Percentiles rank a stretch among this genome's conserved stretches.
These are phyloP conservation scores for Fusarium xylarioides DNA, from an alignment of 2,329 filamentous ascomycete species.

Conservation along the genomic window DNA sequence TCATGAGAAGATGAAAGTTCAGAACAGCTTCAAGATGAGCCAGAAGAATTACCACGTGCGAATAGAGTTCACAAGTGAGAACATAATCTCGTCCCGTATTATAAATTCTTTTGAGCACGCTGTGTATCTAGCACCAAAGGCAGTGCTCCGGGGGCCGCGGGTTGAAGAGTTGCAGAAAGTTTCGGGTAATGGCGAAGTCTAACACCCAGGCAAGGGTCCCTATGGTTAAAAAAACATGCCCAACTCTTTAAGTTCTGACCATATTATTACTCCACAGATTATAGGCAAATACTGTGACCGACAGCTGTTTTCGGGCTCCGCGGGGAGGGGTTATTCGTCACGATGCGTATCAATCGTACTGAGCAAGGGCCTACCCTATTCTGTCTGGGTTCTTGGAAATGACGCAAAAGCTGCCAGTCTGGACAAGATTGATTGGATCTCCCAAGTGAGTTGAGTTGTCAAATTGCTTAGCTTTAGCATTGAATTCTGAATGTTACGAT, in stretches of 20 bases:
- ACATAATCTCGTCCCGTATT: not conserved
- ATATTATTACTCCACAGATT: no score
- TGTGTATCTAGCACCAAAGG: accelerated
- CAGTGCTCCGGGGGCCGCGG: not conserved
- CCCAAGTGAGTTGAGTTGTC: accelerated
- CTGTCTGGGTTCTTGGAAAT: not conserved
- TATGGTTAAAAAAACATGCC: no score
- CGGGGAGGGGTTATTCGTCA: not conserved
- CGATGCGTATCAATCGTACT: not conserved
- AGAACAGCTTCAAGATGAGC: not conserved
- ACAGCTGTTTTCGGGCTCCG: not conserved
- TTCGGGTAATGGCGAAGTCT: accelerated
- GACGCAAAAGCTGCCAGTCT: not conserved
- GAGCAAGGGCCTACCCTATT: not conserved
- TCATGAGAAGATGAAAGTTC: not conserved
- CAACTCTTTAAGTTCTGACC: not conserved
- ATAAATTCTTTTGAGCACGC: not conserved
- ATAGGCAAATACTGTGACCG: no score
- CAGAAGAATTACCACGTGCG: not conserved
- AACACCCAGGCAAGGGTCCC: not conserved
- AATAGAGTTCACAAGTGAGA: not conserved
- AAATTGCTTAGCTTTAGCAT: not conserved
- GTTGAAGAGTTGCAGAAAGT: accelerated
- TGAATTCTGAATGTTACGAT: not conserved
- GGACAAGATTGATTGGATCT: no score